Base-by-base conservation (phyloP, 768 basidiomycete genomes). In the Russula earlei region DNA sequence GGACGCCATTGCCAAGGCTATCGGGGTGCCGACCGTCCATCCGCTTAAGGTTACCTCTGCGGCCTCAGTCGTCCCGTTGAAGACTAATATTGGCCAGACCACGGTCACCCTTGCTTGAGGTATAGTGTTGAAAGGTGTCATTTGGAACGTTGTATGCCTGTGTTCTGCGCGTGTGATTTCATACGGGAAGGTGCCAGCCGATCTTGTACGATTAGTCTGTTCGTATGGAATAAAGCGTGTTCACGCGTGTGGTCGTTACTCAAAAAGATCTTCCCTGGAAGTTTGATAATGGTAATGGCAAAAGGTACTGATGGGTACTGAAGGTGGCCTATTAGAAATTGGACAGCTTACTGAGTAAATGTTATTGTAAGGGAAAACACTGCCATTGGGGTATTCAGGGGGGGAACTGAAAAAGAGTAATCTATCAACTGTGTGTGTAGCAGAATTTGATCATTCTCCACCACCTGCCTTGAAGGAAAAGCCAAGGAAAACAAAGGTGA, bases 1-100 rank as follows among this genome's bases (percentile, higher is more conserved):
- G 4, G 81, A 88, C 69, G 78, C 86, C 58, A 75, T 97, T 62
- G 89, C 90, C n/a, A 78, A 77, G 63, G 87, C 81, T 2, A 75
- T 93, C 49, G 82, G 82, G 40, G 73, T 78, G 46, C 72, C 79
- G 2, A 64, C 70, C 2, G 83, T 82, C n/a, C 60, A 69, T 50
- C 86, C 88, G 12, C 73, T 90, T 49, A 62, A 72, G 55, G 79
- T 81, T 62, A 81, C 81, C 68, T 69, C 84, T 15, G 86, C 83
- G 1, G 48, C 66, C 3, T 78, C 83, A 67, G 82, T 80, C 11
- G 59, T 80, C 55, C 74, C 72, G 49, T 84, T 81, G 74, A 75
- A 62, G 55, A 52, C 58, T 25, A 62, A 62, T 41, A 48, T 60
- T 19, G 58, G 58, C 25, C 33, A 49, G 27, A 42, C 15, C 14